Conservation (phyloP, 768 basidiomycete genomes). For the Russula abietina region DNA sequence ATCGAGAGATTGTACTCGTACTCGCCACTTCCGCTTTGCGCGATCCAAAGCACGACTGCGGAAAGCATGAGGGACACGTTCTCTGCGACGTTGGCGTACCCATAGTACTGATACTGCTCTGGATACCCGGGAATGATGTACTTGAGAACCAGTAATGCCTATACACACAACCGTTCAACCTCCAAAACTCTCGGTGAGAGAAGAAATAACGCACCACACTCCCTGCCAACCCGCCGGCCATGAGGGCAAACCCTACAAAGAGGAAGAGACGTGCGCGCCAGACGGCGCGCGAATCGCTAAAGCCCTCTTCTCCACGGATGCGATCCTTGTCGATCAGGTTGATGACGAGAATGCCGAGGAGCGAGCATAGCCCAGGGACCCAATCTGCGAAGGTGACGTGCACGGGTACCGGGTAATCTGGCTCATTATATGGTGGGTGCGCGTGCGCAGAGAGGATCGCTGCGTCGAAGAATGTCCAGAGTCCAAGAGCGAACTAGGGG, state of each 20-base stretch:
- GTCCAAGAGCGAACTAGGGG: constrained; percentile 84
- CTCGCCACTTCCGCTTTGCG: constrained; percentile 77
- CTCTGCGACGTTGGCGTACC: constrained; percentile 93
- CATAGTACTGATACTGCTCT: constrained; percentile 81
- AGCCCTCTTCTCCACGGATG: constrained; percentile 70
- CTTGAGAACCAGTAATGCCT: constrained; percentile 89
- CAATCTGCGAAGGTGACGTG: constrained; percentile 94
- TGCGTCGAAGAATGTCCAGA: constrained; percentile 94
- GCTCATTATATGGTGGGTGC: constrained; percentile 63
- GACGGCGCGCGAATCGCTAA: constrained; percentile 77
- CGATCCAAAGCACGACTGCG: constrained; percentile 85
- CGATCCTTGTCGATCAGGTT: constrained; percentile 94
- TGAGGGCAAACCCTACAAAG: constrained; percentile 92
- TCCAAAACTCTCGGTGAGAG: background rate
- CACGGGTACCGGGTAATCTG: constrained; percentile 61
- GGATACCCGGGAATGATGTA: constrained; percentile 71
- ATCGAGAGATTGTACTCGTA: constrained; percentile 82
- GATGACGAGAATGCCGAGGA: constrained; percentile 87
- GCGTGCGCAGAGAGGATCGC: constrained; percentile 86
- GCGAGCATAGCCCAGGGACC: constrained; percentile 92
- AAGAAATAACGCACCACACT: constrained; percentile 66
- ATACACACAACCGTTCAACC: background rate
- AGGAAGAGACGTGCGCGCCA: constrained; percentile 88
- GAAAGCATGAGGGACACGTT: constrained; percentile 82
- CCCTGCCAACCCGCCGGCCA: constrained; percentile 98